Base-by-base conservation (phyloP, 345 rosid genomes). In the Populus pruinosa region DNA sequence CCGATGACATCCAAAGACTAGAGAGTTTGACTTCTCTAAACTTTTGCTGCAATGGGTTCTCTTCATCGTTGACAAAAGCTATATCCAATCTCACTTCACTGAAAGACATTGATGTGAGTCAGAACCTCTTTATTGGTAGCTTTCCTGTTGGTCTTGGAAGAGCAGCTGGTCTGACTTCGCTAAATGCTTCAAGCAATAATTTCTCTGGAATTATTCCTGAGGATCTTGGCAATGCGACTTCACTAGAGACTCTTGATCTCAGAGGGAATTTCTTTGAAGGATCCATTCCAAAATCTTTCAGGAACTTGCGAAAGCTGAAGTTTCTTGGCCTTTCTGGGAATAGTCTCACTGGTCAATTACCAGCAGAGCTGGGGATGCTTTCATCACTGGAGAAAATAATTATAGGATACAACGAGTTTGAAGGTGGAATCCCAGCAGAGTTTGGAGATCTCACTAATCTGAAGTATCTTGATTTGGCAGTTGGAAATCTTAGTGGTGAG, bases 311-410 rank as follows among this genome's bases (percentile, higher is more conserved):
- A 67, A 93, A 87, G 85, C 76, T 95, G 74, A 88, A 86, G 86
- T 95, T 87, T 80, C 91, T 95, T 17, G 99, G 98, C 76, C 90
- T 95, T 43, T 90, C 97, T 0, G 98, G 97, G 78, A 95, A 95
- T 71, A 93, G 91, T 85, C 93, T 95, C 76, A 89, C 97, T 2
- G 98, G 96, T 4, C 75, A 78, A 63, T 85, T 95, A 72, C 96
- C 99, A 0, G 82, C 64, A 18, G 90, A 91, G 82, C 86, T 95
- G 4, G 97, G 98, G 17, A 88, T 89, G 85, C 89, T 92, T 61
- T 74, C 87, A 38, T 90, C 92, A 21, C 75, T 93, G 80, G 97
- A 95, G 88, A 93, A 66, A 38, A 85, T 93, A 29, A 91, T 93
- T 77, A 87, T 95, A 31, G 99, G 98, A 6, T 95, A 91, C 88